Base-by-base conservation (phyloP, 176 grass and related monocot species). In the Zizania latifolia region DNA sequence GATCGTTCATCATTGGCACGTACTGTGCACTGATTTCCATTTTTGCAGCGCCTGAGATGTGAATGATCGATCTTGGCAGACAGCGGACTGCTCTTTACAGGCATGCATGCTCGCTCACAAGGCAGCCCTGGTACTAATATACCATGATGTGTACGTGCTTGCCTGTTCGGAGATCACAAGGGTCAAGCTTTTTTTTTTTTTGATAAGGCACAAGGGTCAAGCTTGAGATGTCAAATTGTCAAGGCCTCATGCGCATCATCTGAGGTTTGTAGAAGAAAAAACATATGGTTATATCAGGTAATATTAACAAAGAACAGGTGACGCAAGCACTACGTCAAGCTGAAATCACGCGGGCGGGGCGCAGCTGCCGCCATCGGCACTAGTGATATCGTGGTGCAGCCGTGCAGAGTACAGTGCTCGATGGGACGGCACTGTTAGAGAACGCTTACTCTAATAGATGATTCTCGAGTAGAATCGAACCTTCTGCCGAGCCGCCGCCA, bases 341-440 rank as follows among this genome's bases (percentile, higher is more conserved):
- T 68, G 85, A 87, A n/a, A 33, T 68, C 80, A 83, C 3, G 23
- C 15, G 3, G 29, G 28, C 34, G 12, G 10, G 65, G 17, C 65
- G 58, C 19, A 32, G 60, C 4, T 21, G 48, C 48, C 48, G 48
- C 48, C 48, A 53, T 53, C 48, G 48, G 48, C 48, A n/a, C n/a
- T n/a, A n/a, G n/a, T n/a, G n/a, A n/a, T n/a, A n/a, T n/a, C n/a
- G n/a, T n/a, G n/a, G n/a, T n/a, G n/a, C n/a, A n/a, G n/a, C n/a
- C n/a, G n/a, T n/a, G n/a, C n/a, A n/a, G n/a, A n/a, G n/a, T n/a
- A n/a, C n/a, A n/a, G n/a, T n/a, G n/a, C n/a, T n/a, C n/a, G n/a
- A n/a, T n/a, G n/a, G n/a, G n/a, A n/a, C n/a, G n/a, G n/a, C n/a
- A n/a, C n/a, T n/a, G n/a, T n/a, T n/a, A n/a, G n/a, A n/a, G n/a